Evolutionary conservation across 202 grass and related monocot genomes (phyloP).

Genomic region (Carex arenaria): DNA sequence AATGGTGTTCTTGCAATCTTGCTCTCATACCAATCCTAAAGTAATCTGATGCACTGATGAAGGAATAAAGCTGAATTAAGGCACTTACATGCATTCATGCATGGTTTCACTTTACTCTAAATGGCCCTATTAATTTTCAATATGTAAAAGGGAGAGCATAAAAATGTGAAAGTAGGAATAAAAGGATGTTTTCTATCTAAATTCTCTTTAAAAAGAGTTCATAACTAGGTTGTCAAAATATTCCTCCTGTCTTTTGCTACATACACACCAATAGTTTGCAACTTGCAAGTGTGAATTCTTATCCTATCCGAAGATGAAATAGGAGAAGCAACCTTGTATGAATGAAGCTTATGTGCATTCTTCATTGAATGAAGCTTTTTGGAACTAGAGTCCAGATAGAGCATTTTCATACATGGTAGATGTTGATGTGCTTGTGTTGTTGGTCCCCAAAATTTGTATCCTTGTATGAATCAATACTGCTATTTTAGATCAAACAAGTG

Average conservation of each 20-base stretch:
- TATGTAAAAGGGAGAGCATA: not conserved
- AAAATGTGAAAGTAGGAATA: not conserved
- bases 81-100: not conserved
- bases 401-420: not conserved
- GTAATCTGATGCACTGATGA: not conserved
- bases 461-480: not conserved
- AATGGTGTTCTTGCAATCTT: not conserved
- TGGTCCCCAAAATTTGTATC: not conserved
- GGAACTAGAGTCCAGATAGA: not conserved
- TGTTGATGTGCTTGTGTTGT: not conserved
- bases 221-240: not conserved
- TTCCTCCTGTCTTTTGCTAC: not conserved
- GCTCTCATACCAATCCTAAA: not conserved
- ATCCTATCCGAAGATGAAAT: constrained; percentile 1
- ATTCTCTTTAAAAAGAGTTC: not conserved
- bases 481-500: not conserved
- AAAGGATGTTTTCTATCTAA: not conserved
- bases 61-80: not conserved
- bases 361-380: not conserved
- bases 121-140: not conserved
- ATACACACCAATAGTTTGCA: not conserved
- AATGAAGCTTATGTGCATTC: constrained; percentile 5
- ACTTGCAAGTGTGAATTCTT: constrained; percentile 9
- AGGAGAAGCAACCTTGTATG: not conserved
- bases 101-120: not conserved